Evolutionary conservation across 2,329 filamentous ascomycete genomes (phyloP).

Genomic region (Penicillium sp.): DNA sequence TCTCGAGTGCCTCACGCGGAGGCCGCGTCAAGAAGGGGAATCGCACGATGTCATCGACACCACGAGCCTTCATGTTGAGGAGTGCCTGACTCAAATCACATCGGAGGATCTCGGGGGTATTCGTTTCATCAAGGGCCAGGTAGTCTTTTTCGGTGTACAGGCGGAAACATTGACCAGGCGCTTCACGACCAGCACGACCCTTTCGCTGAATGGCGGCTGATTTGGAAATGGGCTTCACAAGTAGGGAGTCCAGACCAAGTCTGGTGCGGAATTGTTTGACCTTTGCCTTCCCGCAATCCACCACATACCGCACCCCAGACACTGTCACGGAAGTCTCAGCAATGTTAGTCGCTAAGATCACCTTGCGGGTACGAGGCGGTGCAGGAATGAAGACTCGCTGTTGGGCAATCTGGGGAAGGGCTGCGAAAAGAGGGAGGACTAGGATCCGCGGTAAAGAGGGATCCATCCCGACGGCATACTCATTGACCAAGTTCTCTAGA

Average conservation of each 20-base stretch:
- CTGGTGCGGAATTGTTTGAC: conserved; percentile 84
- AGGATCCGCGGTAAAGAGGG: conserved; percentile 68
- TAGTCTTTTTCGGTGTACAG: conserved; percentile 83
- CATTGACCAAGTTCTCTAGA: conserved; percentile 75
- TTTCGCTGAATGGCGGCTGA: conserved; percentile 90
- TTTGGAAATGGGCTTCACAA: conserved; percentile 87
- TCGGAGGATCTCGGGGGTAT: conserved; percentile 83
- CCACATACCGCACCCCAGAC: conserved; percentile 83
- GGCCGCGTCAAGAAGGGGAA: conserved; percentile 88
- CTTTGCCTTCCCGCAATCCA: conserved; percentile 93
- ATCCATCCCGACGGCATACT: conserved; percentile 71
- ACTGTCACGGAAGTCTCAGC: conserved; percentile 98
- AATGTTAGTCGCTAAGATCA: conserved; percentile 93
- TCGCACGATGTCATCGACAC: conserved; percentile 73
- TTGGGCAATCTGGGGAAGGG: conserved; percentile 81
- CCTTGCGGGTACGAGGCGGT: conserved; percentile 73
- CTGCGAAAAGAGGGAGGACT: conserved; percentile 82
- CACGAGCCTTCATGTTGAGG: conserved; percentile 89
- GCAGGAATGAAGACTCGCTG: conserved; percentile 80
- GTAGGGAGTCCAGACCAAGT: conserved; percentile 83
- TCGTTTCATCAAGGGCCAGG: conserved; percentile 66
- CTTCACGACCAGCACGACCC: conserved; percentile 91
- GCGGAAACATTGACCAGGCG: conserved; percentile 82
- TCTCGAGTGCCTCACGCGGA: conserved; percentile 72
- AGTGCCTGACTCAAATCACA: conserved; percentile 85